Conservation (phyloP, 805 yeast genomes). For the Candida nanaspora region DNA sequence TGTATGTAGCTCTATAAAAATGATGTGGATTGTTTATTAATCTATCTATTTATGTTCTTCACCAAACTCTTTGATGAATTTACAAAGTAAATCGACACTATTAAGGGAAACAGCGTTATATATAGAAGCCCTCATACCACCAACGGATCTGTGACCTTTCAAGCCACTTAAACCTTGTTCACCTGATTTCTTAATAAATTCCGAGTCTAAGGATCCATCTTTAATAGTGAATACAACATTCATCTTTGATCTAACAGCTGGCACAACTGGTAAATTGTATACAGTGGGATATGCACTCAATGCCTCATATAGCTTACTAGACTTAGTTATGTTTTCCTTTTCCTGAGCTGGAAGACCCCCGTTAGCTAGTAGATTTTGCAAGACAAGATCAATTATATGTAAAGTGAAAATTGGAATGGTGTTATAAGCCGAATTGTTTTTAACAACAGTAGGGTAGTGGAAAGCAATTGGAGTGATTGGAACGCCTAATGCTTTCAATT, state of each 20-base stretch:
- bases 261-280: constrained; percentile 60
- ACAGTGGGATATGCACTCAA: constrained; percentile 61
- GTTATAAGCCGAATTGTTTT: constrained; percentile 89
- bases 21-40: too few species aligned
- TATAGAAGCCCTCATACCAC: constrained; percentile 91
- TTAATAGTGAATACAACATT: constrained; percentile 83
- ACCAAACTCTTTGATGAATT: constrained; percentile 57
- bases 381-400: constrained; percentile 76
- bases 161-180: constrained; percentile 63
- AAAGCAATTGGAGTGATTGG: constrained; percentile 86
- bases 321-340: constrained; percentile 50
- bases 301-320: constrained; percentile 53
- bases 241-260: constrained; percentile 73
- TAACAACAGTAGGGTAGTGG: constrained; percentile 79
- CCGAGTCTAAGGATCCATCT: constrained; percentile 49
- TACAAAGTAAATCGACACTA: constrained; percentile 50
- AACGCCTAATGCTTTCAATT: constrained; percentile 49
- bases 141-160: constrained; percentile 95
- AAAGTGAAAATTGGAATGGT: constrained; percentile 92
- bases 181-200: constrained; percentile 63
- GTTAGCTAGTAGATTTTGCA: constrained; percentile 46
- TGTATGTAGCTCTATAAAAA: too few species aligned
- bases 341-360: constrained; percentile 75
- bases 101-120: constrained; percentile 77
- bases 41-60: constrained; percentile 20